A percentile compares a stretch with the other conserved stretches of the same genome.
phyloP scores from a whole-genome alignment of 768 basidiomycete species.

The Pleurotus ostreatus region DNA sequence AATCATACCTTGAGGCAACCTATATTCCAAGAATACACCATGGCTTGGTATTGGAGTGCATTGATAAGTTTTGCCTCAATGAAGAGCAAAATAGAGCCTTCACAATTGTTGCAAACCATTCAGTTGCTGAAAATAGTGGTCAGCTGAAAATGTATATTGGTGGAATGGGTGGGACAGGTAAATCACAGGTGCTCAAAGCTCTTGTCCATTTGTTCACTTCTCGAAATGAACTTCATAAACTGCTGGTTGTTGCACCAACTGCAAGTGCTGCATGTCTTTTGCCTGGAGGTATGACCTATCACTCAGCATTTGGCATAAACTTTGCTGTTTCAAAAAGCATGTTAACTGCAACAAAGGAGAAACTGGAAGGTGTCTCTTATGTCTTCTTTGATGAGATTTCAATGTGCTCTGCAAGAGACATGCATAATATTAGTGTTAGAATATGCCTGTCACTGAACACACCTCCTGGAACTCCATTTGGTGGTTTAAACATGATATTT shows the following conservation, averaged over 20 bases:
- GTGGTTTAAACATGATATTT: conserved; percentile 31
- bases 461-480: conserved; percentile 20
- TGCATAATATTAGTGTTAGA: conserved; percentile 24
- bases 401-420: conserved; percentile 30
- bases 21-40: conserved; percentile 4
- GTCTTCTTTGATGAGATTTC: conserved; percentile 38
- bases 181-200: conserved; percentile 25
- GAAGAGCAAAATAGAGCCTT: conserved; percentile 28
- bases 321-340: no score
- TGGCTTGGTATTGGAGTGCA: not conserved
- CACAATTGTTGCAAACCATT: conserved; percentile 24
- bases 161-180: conserved; percentile 30
- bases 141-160: conserved; percentile 28
- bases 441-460: conserved; percentile 16
- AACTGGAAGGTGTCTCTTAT: conserved; percentile 24
- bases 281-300: conserved; percentile 21
- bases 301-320: conserved; percentile 10
- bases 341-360: not conserved
- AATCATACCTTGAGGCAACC: conserved; percentile 16
- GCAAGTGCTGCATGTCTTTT: conserved; percentile 21
- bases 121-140: conserved; percentile 4
- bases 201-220: conserved; percentile 18
- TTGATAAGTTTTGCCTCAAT: conserved; percentile 17
- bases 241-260: conserved; percentile 22
- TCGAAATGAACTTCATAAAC: conserved; percentile 21